These are phyloP conservation scores for Suillus bovinus DNA, from an alignment of 768 basidiomycete genomes.

Conservation along the genomic window DNA sequence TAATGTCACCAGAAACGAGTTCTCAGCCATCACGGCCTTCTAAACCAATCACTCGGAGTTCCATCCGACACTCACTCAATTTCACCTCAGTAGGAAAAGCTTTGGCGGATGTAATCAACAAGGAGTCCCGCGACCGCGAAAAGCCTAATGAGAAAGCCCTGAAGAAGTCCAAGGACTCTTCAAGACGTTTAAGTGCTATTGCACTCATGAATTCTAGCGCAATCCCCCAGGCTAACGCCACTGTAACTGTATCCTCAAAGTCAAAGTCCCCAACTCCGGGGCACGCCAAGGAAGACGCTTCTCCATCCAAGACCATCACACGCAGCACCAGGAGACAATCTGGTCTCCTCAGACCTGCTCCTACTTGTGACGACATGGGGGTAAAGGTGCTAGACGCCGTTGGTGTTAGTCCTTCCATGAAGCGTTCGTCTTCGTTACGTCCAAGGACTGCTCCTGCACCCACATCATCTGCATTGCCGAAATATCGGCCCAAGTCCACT, in stretches of 20 bases:
- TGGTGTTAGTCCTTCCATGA: constrained; percentile 34
- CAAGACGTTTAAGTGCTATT: constrained; percentile 48
- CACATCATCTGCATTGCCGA: constrained; percentile 60
- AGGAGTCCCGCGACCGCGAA: constrained; percentile 41
- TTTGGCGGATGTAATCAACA: constrained; percentile 77
- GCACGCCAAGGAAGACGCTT: constrained; percentile 37
- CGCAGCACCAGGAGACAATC: constrained; percentile 54
- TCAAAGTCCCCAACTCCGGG: constrained; percentile 27
- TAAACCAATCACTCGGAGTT: constrained; percentile 60
- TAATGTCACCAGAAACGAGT: constrained; percentile 50
- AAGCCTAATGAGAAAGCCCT: constrained; percentile 36
- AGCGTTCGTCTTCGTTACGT: constrained; percentile 50
- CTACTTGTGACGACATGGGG: constrained; percentile 47
- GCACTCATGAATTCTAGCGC: constrained; percentile 28
- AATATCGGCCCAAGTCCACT: constrained; percentile 66
- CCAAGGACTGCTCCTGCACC: constrained; percentile 45
- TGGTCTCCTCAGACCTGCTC: constrained; percentile 35
- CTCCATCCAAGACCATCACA: constrained; percentile 56
- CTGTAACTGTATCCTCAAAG: constrained; percentile 21
- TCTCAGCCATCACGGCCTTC: constrained; percentile 43
- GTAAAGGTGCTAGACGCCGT: constrained; percentile 37
- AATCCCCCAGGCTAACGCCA: constrained; percentile 36
- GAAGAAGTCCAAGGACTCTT: constrained; percentile 58
- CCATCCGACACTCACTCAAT: constrained; percentile 73
- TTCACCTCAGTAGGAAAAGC: constrained; percentile 74